Base-by-base conservation (phyloP, 306 rosid genomes). In the Citrullus amarus region DNA sequence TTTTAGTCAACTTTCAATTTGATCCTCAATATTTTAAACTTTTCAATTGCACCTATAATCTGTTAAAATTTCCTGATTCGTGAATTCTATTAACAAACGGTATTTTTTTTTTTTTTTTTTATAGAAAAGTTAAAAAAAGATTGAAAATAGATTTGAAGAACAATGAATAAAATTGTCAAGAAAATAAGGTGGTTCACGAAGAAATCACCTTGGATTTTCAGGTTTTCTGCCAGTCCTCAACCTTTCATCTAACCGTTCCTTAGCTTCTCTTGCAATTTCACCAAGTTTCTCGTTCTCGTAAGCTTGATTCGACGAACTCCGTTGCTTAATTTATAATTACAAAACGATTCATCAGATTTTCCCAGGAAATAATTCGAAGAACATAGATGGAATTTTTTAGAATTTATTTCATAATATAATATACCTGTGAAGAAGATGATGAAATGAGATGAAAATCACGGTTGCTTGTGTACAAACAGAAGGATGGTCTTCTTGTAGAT, bases 241-340 rank as follows among this genome's bases (percentile, higher is more conserved):
- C 84, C 81, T 95, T 58, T 85, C 88, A 88, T 95, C 97, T 48
- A 95, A 75, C 80, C 97, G 89, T 73, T 76, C 88, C 79, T 88
- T 95, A 69, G 99, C 99, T 82, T 87, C 91, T 75, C 82, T 84
- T 12, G 96, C 97, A n/a, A 71, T 85, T 32, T 65, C 86, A 57
- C 88, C 97, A 53, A 95, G 89, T 36, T 85, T 82, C 39, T 86
- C 91, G 65, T 89, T 89, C 67, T 79, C 70, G 82, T 41, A 25
- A 69, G 77, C 71, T 71, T 84, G 84, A 53, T 79, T 84, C 9
- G 53, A 28, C 53, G 65, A 32, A 83, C 71, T 87, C 65, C 91
- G 81, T 55, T 86, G 84, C 90, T 89, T 36, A 7, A 17, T 14
- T 32, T 30, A 18, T 4, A 58, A 8, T 51, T 60, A 18, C 8